Base-by-base conservation (phyloP, 441 rosid species). In the Adansonia gregorii region DNA sequence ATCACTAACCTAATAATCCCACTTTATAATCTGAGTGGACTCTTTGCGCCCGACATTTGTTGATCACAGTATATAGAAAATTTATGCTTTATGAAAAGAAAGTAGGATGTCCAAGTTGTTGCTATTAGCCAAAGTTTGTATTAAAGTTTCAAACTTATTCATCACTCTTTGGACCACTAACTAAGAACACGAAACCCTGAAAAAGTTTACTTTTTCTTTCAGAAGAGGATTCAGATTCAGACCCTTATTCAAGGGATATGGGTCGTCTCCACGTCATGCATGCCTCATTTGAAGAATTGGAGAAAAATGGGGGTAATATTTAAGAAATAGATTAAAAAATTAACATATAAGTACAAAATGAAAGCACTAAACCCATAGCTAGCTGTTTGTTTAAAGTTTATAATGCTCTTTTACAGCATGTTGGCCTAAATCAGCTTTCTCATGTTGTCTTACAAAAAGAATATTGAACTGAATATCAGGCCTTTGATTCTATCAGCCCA, bases 231-330 rank as follows among this genome's bases (percentile, higher is more conserved):
- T 9, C 72, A 80, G n/a, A 20, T 20, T 17, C 71, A 27, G 80
- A 83, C 87, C 89, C 88, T 78, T 74, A 63, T 83, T 86, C 78
- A 17, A 76, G 82, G 89, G 85, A 79, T 81, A 76, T 75, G 88
- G 86, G 89, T 85, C 75, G 83, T 79, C 67, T 73, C 80, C 73
- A 46, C 82, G 87, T 84, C 86, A 85, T 59, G 80, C 84, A 77
- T 73, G 73, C 75, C 65, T 83, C 88, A 83, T 69, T 63, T 55
- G 73, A 58, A 64, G 19, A 63, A 51, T 17, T 31, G 64, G 49
- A 45, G 61, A 45, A 56, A 27, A 74, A 54, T 46, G 52, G 55
- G 39, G 49, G 9, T 12, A 3, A 24, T 49, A 19, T 17, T 19
- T 56, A 19, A 56, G 24, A 8, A 56, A 56, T 17, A 17, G 24